Percentiles rank a stretch among this genome's conserved stretches.
Conservation (phyloP, 495 filamentous ascomycete genomes). For the Terfezia boudieri region DNA sequence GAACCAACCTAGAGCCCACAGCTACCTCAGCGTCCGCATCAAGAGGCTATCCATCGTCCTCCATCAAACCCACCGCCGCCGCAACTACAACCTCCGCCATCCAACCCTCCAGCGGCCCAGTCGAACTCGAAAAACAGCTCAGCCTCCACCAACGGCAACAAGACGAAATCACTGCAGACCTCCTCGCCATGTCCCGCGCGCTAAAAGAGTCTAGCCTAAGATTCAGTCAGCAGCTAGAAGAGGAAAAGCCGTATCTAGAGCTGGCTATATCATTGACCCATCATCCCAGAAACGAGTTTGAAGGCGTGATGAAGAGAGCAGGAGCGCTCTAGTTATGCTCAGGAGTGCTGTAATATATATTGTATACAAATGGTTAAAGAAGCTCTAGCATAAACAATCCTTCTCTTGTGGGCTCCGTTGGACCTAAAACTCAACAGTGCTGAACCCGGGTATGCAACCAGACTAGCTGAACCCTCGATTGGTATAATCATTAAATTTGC, state of each 20-base stretch:
- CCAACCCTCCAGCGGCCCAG: not conserved
- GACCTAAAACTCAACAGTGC: too few relatives aligned
- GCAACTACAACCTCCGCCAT: not conserved
- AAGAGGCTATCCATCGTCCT: not conserved
- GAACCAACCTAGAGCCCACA: not conserved
- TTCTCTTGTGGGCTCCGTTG: too few relatives aligned
- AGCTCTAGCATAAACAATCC: too few relatives aligned
- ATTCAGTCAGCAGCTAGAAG: not conserved
- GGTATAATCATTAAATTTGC: too few relatives aligned
- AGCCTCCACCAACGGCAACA: not conserved
- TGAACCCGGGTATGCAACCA: too few relatives aligned
- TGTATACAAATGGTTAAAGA: not conserved
- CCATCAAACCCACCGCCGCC: not conserved
- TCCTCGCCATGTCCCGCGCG: not conserved
- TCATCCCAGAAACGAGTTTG: constrained; percentile 43
- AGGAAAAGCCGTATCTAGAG: not conserved
- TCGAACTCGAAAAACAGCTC: not conserved
- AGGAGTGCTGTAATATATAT: constrained; percentile 24
- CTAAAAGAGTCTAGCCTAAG: not conserved
- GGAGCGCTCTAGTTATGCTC: constrained; percentile 20
- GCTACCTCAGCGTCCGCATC: not conserved
- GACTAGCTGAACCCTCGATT: too few relatives aligned
- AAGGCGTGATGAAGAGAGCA: constrained; percentile 62
- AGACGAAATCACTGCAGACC: not conserved
- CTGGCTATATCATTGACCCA: not conserved